Evolutionary conservation across 2,329 filamentous ascomycete genomes (phyloP).

Genomic region (Phialocephala subalpina): DNA sequence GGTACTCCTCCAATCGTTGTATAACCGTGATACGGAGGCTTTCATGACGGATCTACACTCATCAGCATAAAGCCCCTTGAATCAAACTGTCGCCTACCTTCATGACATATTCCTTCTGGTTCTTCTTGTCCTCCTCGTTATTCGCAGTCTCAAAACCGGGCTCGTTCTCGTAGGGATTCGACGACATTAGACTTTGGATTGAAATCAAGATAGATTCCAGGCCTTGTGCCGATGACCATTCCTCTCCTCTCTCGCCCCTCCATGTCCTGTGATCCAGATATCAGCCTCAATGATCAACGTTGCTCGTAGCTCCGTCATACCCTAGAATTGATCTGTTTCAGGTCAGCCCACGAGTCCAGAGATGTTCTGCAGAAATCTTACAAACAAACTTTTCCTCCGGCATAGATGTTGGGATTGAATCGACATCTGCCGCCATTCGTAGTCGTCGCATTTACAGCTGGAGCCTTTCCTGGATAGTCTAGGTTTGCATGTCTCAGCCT

Average conservation of each 20-base stretch:
- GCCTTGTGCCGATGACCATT: slow-evolving; percentile 97
- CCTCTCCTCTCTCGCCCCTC: slow-evolving; percentile 87
- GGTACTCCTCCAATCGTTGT: slow-evolving; percentile 80
- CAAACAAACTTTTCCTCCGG: slow-evolving; percentile 90
- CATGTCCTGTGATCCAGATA: slow-evolving; percentile 73
- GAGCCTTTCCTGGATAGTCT: slow-evolving; percentile 84
- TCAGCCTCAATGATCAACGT: slow-evolving; percentile 7
- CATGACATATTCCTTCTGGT: slow-evolving; percentile 77
- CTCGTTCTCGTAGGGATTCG: slow-evolving; percentile 95
- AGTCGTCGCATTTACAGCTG: slow-evolving; percentile 72
- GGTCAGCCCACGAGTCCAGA: slow-evolving; percentile 30
- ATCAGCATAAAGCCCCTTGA: slow-evolving; percentile 7
- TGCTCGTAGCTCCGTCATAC: slow-evolving; percentile 53
- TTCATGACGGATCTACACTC: slow-evolving; percentile 83
- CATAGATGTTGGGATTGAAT: slow-evolving; percentile 98
- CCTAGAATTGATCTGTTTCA: slow-evolving; percentile 80
- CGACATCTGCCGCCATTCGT: slow-evolving; percentile 89
- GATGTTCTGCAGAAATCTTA: slow-evolving; percentile 54
- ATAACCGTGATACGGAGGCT: slow-evolving; percentile 87
- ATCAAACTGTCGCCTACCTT: slow-evolving; percentile 63
- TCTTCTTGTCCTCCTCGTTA: slow-evolving; percentile 71
- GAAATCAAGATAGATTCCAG: slow-evolving; percentile 94
- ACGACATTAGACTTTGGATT: slow-evolving; percentile 94
- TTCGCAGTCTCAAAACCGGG: slow-evolving; percentile 87
- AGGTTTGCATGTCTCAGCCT: slow-evolving; percentile 7